Percentiles rank a stretch among this genome's conserved stretches.
Conservation (phyloP, 202 grass and related monocot species). For the Elaeis oleifera region DNA sequence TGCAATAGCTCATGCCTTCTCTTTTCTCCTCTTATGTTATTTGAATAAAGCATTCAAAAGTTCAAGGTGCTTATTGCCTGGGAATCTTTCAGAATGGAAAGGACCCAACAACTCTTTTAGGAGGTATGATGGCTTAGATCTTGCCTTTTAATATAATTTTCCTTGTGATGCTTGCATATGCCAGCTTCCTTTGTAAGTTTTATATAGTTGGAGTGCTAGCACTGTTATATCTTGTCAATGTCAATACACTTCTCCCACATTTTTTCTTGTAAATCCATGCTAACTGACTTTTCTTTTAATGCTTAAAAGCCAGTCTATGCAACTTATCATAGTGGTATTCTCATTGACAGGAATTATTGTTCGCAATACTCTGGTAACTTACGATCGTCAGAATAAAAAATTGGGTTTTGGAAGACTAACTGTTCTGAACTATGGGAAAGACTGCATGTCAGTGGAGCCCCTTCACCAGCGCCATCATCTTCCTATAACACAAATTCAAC, state of each 20-base stretch:
- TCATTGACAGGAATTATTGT: slow-evolving; percentile 73
- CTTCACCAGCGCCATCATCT: slow-evolving; percentile 43
- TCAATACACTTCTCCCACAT: too few relatives aligned
- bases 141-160: background rate
- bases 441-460: slow-evolving; percentile 42
- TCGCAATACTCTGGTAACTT: slow-evolving; percentile 90
- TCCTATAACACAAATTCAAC: slow-evolving; percentile 41
- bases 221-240: too few relatives aligned
- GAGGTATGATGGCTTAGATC: slow-evolving; percentile 50
- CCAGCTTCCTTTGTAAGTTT: too few relatives aligned
- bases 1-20: background rate
- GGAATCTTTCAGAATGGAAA: slow-evolving; percentile 98
- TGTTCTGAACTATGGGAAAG: slow-evolving; percentile 89
- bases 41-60: slow-evolving; percentile 95
- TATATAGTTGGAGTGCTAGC: too few relatives aligned
- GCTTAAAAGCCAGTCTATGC: too few relatives aligned
- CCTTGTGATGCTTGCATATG: too few relatives aligned
- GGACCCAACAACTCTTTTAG: slow-evolving; percentile 93
- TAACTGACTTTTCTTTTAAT: too few relatives aligned
- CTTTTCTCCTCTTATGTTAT: slow-evolving; percentile 15
- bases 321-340: too few relatives aligned
- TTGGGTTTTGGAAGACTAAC: slow-evolving; percentile 99
- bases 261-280: too few relatives aligned
- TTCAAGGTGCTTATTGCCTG: slow-evolving; percentile 91
- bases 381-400: slow-evolving; percentile 81